Conservation (phyloP, 2,329 filamentous ascomycete species). For the Trichoderma afroharzianum region DNA sequence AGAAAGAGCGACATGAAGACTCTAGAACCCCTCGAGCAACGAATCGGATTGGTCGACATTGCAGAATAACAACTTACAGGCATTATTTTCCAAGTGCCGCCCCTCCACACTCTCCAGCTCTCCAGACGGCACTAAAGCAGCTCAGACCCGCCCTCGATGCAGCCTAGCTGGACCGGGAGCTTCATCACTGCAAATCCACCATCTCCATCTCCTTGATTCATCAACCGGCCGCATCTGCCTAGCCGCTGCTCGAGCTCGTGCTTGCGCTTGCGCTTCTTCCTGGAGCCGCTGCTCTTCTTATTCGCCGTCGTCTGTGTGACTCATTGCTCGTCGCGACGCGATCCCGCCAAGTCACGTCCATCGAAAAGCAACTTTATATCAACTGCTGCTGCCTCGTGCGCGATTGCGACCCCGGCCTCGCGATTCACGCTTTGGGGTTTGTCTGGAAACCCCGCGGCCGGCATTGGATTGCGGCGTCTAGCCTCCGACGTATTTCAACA, state of each 20-base stretch:
- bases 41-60: background rate
- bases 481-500: background rate
- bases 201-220: background rate
- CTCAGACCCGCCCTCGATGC: slow-evolving; percentile 8
- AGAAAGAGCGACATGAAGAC: background rate
- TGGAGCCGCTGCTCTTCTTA: background rate
- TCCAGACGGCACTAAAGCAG: slow-evolving; percentile 1
- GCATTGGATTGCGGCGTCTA: background rate
- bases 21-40: background rate
- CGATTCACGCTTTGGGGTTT: background rate
- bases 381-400: slow-evolving; percentile 6
- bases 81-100: background rate
- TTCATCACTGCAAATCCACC: background rate
- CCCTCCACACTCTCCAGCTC: background rate
- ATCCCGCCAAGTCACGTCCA: background rate
- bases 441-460: background rate
- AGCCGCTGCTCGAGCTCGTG: background rate
- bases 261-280: background rate
- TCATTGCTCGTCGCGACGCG: slow-evolving; percentile 2
- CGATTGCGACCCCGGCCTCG: background rate
- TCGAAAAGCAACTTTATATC: background rate
- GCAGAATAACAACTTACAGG: background rate
- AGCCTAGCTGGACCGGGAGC: background rate
- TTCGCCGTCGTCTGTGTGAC: slow-evolving; percentile 6
- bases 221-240: slow-evolving; percentile 11